Evolutionary conservation across 805 yeast species (phyloP).

Genomic region (Candida taoyuanica): DNA sequence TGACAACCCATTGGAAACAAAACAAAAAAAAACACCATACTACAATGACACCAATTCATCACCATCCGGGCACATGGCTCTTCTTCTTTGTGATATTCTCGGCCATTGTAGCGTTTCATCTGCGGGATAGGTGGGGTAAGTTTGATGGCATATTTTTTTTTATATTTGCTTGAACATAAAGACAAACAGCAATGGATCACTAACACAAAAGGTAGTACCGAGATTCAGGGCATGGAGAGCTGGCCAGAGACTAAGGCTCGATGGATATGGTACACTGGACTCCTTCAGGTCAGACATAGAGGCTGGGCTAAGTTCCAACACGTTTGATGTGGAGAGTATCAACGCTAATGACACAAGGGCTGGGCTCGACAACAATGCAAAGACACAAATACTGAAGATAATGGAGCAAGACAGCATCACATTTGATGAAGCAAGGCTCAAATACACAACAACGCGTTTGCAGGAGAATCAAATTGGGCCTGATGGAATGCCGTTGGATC

Average conservation of each 20-base stretch:
- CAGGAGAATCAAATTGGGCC: constrained; percentile 50
- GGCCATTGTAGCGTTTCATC: constrained; percentile 6
- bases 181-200: neutral
- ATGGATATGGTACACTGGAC: constrained; percentile 24
- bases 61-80: neutral
- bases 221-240: constrained; percentile 20
- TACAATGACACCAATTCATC: neutral
- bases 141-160: constrained; percentile 1
- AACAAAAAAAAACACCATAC: no score
- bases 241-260: constrained; percentile 24
- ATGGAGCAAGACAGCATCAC: constrained; percentile 48
- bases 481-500: constrained; percentile 66
- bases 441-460: constrained; percentile 44
- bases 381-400: constrained; percentile 43
- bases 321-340: constrained; percentile 47
- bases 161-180: no score
- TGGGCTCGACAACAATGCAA: constrained; percentile 58
- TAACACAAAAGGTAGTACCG: constrained; percentile 15
- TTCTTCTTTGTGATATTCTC: neutral
- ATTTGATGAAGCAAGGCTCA: constrained; percentile 67
- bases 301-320: constrained; percentile 53
- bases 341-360: constrained; percentile 49
- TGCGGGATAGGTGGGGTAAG: constrained; percentile 20
- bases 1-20: no score
- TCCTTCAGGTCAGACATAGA: constrained; percentile 46